Conservation (phyloP, 192 early-diverging fungal species). For the Pilaira anomala region DNA sequence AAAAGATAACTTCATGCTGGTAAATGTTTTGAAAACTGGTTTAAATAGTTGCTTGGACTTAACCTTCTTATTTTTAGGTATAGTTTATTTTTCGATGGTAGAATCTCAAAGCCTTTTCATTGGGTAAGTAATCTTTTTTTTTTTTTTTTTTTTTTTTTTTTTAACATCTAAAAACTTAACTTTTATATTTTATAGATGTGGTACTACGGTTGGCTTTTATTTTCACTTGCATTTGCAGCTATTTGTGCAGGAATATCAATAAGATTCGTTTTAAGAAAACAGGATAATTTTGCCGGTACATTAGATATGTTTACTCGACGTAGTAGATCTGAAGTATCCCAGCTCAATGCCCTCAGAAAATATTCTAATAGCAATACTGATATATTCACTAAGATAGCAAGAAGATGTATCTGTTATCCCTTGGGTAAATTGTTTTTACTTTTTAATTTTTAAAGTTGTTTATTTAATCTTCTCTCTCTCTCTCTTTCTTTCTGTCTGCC, state of each 20-base stretch:
- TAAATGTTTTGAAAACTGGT: background rate
- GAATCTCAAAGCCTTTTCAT: slow-evolving; percentile 4
- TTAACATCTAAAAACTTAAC: background rate
- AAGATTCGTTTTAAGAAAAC: background rate
- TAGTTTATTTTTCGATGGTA: slow-evolving; percentile 11
- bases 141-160: background rate
- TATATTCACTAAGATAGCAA: slow-evolving; percentile 11
- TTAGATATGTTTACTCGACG: slow-evolving; percentile 1
- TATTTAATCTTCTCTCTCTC: background rate
- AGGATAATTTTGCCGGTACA: slow-evolving; percentile 5
- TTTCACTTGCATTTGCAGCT: slow-evolving; percentile 7
- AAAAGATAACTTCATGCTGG: slow-evolving; percentile 2
- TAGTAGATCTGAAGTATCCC: background rate
- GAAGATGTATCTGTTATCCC: slow-evolving; percentile 15
- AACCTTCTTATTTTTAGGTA: slow-evolving; percentile 10
- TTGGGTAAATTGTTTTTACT: slow-evolving; percentile 4
- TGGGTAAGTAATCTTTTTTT: slow-evolving; percentile 6
- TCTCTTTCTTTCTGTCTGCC: too few relatives aligned
- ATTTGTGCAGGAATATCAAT: background rate
- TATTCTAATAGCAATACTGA: background rate
- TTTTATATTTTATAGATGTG: slow-evolving; percentile 13
- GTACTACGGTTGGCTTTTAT: slow-evolving; percentile 15
- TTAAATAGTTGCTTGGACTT: background rate
- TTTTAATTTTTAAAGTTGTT: background rate
- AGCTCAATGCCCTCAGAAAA: background rate